Evolutionary conservation across 306 rosid genomes (phyloP).

Genomic region (Glycine soja): DNA sequence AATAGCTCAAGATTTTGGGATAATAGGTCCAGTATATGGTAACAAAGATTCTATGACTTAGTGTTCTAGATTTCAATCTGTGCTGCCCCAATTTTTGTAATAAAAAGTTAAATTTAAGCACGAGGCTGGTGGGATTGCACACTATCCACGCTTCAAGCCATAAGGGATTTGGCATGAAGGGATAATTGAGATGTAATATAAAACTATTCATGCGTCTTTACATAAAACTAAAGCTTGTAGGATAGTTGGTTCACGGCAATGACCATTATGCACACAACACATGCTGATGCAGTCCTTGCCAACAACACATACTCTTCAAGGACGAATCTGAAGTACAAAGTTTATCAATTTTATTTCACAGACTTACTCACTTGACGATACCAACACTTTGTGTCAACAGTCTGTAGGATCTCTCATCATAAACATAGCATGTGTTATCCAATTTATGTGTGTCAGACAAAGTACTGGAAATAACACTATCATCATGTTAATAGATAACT

Average conservation of each 20-base stretch:
- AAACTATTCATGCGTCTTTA: background rate
- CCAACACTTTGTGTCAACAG: background rate
- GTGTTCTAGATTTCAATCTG: background rate
- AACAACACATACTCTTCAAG: background rate
- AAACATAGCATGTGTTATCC: constrained; percentile 22
- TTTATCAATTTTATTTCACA: constrained; percentile 4
- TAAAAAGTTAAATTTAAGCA: background rate
- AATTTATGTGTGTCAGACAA: constrained; percentile 24
- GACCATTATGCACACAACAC: background rate
- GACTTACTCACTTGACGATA: background rate
- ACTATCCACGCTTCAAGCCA: background rate
- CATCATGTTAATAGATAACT: constrained; percentile 49
- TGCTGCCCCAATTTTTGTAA: too few species aligned
- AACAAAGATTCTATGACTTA: background rate
- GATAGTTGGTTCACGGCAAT: background rate
- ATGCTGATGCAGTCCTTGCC: background rate
- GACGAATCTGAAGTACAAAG: background rate
- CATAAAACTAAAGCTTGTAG: background rate
- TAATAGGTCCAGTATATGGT: background rate
- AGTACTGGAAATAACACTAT: background rate
- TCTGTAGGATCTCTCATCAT: constrained; percentile 14
- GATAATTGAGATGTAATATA: background rate
- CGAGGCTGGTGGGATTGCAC: background rate
- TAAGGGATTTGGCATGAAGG: background rate
- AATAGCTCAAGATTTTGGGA: background rate